Evolutionary conservation across 345 rosid species (phyloP).

Genomic region (Erysimum cheiranthoides): DNA sequence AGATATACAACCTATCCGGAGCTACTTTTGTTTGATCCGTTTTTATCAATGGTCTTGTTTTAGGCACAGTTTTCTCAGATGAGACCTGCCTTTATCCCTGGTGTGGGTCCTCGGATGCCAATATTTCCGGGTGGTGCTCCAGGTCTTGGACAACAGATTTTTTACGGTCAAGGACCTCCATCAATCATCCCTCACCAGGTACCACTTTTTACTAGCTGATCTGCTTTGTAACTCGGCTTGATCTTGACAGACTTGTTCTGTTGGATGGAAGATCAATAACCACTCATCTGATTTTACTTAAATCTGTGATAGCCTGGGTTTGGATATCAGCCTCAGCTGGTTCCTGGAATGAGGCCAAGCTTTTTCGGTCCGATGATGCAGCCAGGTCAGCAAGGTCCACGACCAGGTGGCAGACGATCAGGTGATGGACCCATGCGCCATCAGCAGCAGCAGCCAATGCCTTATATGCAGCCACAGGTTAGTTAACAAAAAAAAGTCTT

Average conservation of each 20-base stretch:
- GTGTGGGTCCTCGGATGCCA: constrained; percentile 86
- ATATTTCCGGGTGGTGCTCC: constrained; percentile 87
- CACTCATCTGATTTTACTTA: neutral
- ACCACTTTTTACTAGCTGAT: neutral
- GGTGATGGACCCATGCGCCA: constrained; percentile 68
- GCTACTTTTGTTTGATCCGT: neutral
- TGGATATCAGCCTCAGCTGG: constrained; percentile 95
- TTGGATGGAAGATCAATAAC: neutral
- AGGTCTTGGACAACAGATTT: constrained; percentile 83
- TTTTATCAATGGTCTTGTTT: neutral
- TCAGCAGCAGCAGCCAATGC: constrained; percentile 85
- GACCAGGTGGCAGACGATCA: constrained; percentile 81
- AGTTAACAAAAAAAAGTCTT: neutral
- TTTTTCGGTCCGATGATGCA: constrained; percentile 79
- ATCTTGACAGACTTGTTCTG: neutral
- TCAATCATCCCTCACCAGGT: constrained; percentile 92
- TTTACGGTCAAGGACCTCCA: constrained; percentile 98
- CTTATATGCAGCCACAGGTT: constrained; percentile 90
- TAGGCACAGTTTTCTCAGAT: constrained; percentile 96
- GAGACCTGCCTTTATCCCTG: constrained; percentile 74
- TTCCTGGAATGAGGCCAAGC: constrained; percentile 83
- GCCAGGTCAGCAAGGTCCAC: constrained; percentile 89
- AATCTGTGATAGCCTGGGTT: constrained; percentile 76
- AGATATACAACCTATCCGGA: neutral
- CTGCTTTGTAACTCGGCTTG: neutral